Conservation (phyloP, 805 yeast genomes). For the Zygosaccharomyces rouxii region DNA sequence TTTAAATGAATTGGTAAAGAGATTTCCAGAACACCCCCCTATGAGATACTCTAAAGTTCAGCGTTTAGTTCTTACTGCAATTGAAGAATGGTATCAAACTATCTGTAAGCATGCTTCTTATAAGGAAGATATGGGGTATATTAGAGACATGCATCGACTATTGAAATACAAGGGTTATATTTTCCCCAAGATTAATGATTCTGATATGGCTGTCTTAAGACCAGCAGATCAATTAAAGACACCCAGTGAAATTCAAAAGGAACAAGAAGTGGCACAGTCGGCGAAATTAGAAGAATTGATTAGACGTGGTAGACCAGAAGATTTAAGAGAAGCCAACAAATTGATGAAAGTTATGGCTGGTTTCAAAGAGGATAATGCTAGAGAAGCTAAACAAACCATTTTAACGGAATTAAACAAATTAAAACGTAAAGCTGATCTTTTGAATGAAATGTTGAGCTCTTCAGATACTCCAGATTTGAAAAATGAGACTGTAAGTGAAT, state of each 20-base stretch:
- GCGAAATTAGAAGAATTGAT: slow-evolving; percentile 95
- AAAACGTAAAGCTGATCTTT: slow-evolving; percentile 77
- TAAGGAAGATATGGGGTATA: slow-evolving; percentile 86
- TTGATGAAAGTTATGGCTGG: slow-evolving; percentile 99
- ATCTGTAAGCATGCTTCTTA: slow-evolving; percentile 85
- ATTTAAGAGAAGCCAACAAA: slow-evolving; percentile 91
- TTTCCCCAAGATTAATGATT: slow-evolving; percentile 86
- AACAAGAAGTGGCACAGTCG: slow-evolving; percentile 86
- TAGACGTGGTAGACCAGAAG: slow-evolving; percentile 93
- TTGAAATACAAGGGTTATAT: slow-evolving; percentile 85
- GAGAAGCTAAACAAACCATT: slow-evolving; percentile 67
- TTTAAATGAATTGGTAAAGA: slow-evolving; percentile 83
- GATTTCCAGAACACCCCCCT: slow-evolving; percentile 95
- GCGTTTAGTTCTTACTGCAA: slow-evolving; percentile 76
- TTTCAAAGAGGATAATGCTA: slow-evolving; percentile 71
- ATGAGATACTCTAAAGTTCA: slow-evolving; percentile 78
- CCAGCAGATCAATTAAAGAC: slow-evolving; percentile 85
- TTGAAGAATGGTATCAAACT: slow-evolving; percentile 97
- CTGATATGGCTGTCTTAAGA: slow-evolving; percentile 88
- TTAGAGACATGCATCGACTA: slow-evolving; percentile 93
- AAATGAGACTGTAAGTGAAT: slow-evolving; percentile 71
- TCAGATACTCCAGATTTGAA: slow-evolving; percentile 38
- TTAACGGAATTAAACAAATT: slow-evolving; percentile 80
- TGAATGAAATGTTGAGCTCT: slow-evolving; percentile 76
- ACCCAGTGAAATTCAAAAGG: slow-evolving; percentile 84